phyloP scores from a whole-genome alignment of 768 basidiomycete genomes.

The Russula earlei region DNA sequence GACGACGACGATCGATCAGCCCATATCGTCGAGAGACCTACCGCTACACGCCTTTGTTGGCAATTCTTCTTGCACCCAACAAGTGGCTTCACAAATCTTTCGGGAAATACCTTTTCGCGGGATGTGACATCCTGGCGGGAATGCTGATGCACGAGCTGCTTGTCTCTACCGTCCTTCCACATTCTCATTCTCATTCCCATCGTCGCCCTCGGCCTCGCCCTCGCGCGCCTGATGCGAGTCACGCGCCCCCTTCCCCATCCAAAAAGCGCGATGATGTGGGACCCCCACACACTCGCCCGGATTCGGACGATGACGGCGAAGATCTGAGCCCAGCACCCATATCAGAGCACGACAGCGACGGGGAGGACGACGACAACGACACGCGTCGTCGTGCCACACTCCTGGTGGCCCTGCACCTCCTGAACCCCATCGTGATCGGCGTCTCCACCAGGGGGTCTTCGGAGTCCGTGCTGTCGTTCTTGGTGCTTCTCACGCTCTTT shows the following conservation, averaged over 20 bases:
- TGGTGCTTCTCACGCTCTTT: constrained; percentile 66
- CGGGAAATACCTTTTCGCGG: constrained; percentile 84
- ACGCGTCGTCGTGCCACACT: constrained; percentile 34
- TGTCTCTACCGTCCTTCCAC: constrained; percentile 38
- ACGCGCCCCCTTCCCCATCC: background rate
- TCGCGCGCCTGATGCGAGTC: background rate
- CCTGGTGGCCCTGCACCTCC: constrained; percentile 65
- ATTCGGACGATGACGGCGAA: background rate
- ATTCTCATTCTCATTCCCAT: background rate
- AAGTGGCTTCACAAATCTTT: constrained; percentile 72
- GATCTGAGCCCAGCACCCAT: background rate
- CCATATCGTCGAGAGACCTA: constrained; percentile 91
- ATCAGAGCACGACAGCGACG: background rate
- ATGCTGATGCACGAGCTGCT: constrained; percentile 59
- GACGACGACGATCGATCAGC: constrained; percentile 32
- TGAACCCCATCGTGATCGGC: constrained; percentile 91
- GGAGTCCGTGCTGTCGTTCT: constrained; percentile 73
- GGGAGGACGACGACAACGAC: background rate
- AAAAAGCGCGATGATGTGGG: background rate
- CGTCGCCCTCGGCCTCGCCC: background rate
- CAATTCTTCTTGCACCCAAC: constrained; percentile 75
- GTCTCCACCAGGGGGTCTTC: constrained; percentile 97
- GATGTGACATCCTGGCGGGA: constrained; percentile 75
- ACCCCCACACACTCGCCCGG: background rate
- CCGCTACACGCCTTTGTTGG: constrained; percentile 91